phyloP scores from a whole-genome alignment of 345 rosid species.

The Lepidium didymum region DNA sequence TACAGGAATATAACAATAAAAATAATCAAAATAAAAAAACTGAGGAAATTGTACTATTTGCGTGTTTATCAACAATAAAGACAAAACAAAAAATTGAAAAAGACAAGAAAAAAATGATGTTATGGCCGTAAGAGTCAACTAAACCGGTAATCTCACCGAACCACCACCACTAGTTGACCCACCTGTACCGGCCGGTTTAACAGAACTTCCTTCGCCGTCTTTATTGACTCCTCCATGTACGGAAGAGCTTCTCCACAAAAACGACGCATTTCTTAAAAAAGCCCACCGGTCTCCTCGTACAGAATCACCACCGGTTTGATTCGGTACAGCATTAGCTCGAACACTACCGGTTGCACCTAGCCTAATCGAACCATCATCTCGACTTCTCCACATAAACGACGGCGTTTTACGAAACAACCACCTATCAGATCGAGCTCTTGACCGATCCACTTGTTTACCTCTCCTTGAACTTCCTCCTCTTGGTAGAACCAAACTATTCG shows the following conservation, averaged over 20 bases:
- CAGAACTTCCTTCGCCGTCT: slow-evolving; percentile 31
- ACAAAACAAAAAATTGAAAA: background rate
- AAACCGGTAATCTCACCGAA: slow-evolving; percentile 50
- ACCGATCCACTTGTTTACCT: slow-evolving; percentile 20
- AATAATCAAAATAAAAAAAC: background rate
- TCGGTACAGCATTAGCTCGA: slow-evolving; percentile 10
- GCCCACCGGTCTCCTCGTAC: slow-evolving; percentile 51
- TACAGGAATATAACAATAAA: background rate
- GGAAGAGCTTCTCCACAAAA: slow-evolving; percentile 49
- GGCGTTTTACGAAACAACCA: slow-evolving; percentile 32
- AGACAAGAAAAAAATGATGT: background rate
- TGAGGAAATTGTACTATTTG: background rate
- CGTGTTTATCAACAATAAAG: slow-evolving; percentile 15
- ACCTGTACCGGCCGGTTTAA: slow-evolving; percentile 18
- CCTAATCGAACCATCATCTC: slow-evolving; percentile 30
- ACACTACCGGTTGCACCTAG: slow-evolving; percentile 25
- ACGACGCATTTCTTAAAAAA: slow-evolving; percentile 36
- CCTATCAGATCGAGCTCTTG: slow-evolving; percentile 25
- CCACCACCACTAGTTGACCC: slow-evolving; percentile 23
- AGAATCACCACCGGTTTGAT: slow-evolving; percentile 21
- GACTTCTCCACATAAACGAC: slow-evolving; percentile 27
- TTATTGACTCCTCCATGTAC: slow-evolving; percentile 35
- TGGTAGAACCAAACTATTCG: slow-evolving; percentile 24
- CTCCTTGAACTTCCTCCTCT: slow-evolving; percentile 28
- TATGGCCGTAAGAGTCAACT: background rate